A percentile compares a stretch with the other conserved stretches of the same genome.
phyloP scores from a whole-genome alignment of 192 early-diverging fungal genomes.

The Phlyctochytrium arcticum region DNA sequence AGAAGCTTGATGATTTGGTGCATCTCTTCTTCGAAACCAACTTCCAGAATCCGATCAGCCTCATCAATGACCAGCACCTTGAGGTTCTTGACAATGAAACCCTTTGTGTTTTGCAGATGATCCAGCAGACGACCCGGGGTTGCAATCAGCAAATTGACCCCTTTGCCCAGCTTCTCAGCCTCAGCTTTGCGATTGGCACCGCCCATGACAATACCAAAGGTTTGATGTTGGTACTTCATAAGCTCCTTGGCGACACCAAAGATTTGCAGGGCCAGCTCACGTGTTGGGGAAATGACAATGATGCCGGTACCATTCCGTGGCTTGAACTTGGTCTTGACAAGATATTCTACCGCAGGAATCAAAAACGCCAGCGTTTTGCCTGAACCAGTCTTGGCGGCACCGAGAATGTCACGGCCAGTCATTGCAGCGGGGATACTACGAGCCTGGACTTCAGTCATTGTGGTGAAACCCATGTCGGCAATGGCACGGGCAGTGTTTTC shows the following conservation, averaged over 20 bases:
- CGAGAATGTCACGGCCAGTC: conserved; percentile 95
- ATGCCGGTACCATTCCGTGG: conserved; percentile 95
- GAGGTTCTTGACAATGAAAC: conserved; percentile 91
- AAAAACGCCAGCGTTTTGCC: conserved; percentile 95
- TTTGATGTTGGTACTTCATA: conserved; percentile 90
- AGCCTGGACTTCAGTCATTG: conserved; percentile 98
- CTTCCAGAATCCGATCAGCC: conserved; percentile 97
- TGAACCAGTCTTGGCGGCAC: conserved; percentile 97
- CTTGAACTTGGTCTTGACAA: conserved; percentile 91
- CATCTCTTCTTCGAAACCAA: conserved; percentile 99
- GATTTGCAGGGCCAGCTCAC: conserved; percentile 98
- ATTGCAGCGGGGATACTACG: conserved; percentile 90
- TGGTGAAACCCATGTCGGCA: conserved; percentile 82
- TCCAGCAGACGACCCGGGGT: conserved; percentile 97
- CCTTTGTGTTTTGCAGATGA: conserved; percentile 97
- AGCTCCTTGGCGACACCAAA: conserved; percentile 97
- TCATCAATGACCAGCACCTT: conserved; percentile 93
- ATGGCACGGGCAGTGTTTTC: conserved; percentile 78
- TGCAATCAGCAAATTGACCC: conserved; percentile 93
- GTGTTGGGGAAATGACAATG: conserved; percentile 94
- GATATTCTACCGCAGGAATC: conserved; percentile 88
- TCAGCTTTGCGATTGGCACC: conserved; percentile 96
- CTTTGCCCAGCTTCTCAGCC: conserved; percentile 91
- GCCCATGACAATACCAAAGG: conserved; percentile 98
- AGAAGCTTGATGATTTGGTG: conserved; percentile 93